Base-by-base conservation (phyloP, 2,329 filamentous ascomycete genomes). In the Botryotinia convoluta region DNA sequence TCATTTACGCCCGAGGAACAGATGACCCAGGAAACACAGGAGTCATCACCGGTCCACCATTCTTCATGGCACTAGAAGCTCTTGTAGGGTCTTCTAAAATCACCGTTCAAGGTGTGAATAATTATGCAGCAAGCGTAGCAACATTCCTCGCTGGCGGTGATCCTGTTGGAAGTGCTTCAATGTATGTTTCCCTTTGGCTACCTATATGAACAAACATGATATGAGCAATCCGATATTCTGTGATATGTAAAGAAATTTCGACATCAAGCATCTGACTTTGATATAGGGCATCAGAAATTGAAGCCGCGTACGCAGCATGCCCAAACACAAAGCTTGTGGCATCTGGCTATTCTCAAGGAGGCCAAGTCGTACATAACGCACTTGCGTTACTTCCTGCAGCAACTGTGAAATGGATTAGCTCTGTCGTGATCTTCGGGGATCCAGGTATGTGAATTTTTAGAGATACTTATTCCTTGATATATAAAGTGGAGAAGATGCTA, bases 1-100 rank as follows among this genome's bases (percentile, higher is more conserved):
- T 87, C 68, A 84, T 86, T 64, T 87, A 84, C 75, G 84, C 85
- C 16, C 83, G 85, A 63, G 85, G 84, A 37, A 86, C 85, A 20
- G 84, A 82, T 22, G 85, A 87, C 75, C 76, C 79, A 10, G 85
- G 85, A n/a, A 85, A 86, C 78, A 83, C 87, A 78, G 82, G 82
- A 1, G 78, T 79, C 22, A 72, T 81, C 9, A 79, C 79, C 9
- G 81, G 81, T 9, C 80, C 81, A 14, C 78, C 79, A 26, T 78
- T 81, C 68, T 80, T 81, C 72, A 74, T 78, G 35, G 76, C 78
- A 3, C 73, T 81, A 44, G 77, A 77, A 60, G 48, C 48, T 0
- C 20, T 35, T 5, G 74, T 76, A 26, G 79, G 80, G 22, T 45
- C 67, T 3, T 69, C 57, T 0, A 54, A 48, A 3, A 62, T 81